These are phyloP conservation scores for Durusdinium trenchii DNA, from an alignment of 73 alveolate species.

Conservation along the genomic window DNA sequence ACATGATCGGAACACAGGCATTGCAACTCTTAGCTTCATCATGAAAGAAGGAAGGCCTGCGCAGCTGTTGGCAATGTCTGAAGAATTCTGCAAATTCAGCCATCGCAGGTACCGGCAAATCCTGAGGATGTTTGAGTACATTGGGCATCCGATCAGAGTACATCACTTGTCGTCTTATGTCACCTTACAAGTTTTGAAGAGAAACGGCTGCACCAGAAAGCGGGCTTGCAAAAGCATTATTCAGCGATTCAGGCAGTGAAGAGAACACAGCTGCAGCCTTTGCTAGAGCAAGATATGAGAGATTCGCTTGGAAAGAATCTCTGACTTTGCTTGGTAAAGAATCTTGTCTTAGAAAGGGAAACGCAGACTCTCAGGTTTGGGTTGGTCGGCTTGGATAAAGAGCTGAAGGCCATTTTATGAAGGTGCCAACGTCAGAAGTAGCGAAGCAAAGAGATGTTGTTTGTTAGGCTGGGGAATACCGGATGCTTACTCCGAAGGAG, in stretches of 20 bases:
- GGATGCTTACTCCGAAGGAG: slow-evolving; percentile 90
- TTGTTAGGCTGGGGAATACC: slow-evolving; percentile 59
- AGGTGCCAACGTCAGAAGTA: not conserved
- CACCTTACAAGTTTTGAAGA: not conserved
- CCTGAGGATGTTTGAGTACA: slow-evolving; percentile 77
- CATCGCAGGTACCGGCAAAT: slow-evolving; percentile 80
- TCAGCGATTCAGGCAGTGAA: not conserved
- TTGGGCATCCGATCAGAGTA: slow-evolving; percentile 83
- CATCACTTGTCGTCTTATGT: not conserved
- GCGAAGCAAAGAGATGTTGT: not conserved
- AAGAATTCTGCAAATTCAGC: not conserved
- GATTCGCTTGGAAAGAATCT: too few relatives aligned
- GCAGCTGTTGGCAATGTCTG: not conserved
- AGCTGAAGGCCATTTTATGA: slow-evolving; percentile 53
- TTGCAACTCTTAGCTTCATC: slow-evolving; percentile 58
- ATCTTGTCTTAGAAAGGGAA: not conserved
- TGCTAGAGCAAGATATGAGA: too few relatives aligned
- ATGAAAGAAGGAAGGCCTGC: slow-evolving; percentile 89
- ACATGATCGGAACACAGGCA: slow-evolving; percentile 50
- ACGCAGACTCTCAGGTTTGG: slow-evolving; percentile 37
- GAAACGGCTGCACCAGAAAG: not conserved
- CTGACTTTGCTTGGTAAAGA: not conserved
- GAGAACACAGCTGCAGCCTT: slow-evolving; percentile 18
- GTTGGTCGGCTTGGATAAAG: slow-evolving; percentile 70
- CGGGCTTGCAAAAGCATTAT: not conserved